These are phyloP conservation scores for Plantago ovata DNA, from an alignment of 257 asterid genomes.

Conservation along the genomic window DNA sequence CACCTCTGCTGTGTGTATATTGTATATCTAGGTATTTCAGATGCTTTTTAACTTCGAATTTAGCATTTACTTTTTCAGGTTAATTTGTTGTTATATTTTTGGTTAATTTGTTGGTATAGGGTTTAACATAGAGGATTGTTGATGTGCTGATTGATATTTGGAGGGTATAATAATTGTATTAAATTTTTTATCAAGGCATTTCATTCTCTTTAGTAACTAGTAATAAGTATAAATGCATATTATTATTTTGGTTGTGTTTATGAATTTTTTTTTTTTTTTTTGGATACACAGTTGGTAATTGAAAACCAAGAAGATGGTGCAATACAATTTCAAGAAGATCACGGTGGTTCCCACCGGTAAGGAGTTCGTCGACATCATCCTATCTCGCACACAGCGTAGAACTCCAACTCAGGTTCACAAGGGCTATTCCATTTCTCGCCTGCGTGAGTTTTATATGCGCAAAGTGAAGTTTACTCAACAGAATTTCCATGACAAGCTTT, in stretches of 20 bases:
- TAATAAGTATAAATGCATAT: too few species aligned
- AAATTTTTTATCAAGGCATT: too few species aligned
- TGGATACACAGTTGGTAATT: not conserved
- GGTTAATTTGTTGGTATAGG: too few species aligned
- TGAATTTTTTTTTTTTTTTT: not conserved
- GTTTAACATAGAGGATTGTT: too few species aligned
- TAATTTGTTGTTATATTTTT: too few species aligned
- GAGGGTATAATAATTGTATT: too few species aligned
- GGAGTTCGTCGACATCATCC: slow-evolving; percentile 82
- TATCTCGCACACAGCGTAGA: slow-evolving; percentile 91
- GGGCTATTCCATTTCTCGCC: slow-evolving; percentile 92
- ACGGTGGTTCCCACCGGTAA: slow-evolving; percentile 89
- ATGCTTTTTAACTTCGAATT: too few species aligned
- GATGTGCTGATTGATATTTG: too few species aligned
- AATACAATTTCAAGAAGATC: slow-evolving; percentile 90
- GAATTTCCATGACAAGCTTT: slow-evolving; percentile 80
- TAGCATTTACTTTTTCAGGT: too few species aligned
- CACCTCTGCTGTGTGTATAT: too few species aligned
- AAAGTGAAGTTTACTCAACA: slow-evolving; percentile 85
- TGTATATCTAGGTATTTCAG: too few species aligned
- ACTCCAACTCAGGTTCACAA: slow-evolving; percentile 97
- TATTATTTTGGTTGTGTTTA: not conserved
- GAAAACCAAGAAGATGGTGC: slow-evolving; percentile 60
- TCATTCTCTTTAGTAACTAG: too few species aligned
- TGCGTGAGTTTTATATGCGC: slow-evolving; percentile 90